phyloP scores from a whole-genome alignment of 768 basidiomycete species.

The Punctularia strigosozonata region DNA sequence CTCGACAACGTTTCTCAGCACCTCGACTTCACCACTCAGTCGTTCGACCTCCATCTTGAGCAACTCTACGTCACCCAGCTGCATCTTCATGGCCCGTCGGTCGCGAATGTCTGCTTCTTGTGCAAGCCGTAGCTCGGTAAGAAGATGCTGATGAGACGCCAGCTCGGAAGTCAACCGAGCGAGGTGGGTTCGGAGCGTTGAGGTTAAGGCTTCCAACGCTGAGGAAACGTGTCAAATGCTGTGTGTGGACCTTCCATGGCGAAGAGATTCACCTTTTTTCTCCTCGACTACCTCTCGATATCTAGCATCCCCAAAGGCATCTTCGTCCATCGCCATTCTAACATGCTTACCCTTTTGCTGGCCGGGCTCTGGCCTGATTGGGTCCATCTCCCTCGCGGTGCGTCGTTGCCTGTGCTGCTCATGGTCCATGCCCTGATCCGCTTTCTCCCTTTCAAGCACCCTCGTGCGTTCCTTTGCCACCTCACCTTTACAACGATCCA shows the following conservation, averaged over 20 bases:
- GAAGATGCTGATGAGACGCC: conserved; percentile 59
- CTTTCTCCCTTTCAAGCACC: conserved; percentile 44
- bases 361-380: conserved; percentile 28
- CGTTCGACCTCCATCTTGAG: conserved; percentile 70
- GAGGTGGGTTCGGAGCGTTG: conserved; percentile 62
- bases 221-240: conserved; percentile 8
- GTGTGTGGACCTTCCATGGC: too few species aligned
- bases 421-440: conserved; percentile 22
- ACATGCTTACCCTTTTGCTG: conserved; percentile 16
- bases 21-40: conserved; percentile 76
- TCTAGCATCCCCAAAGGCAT: conserved; percentile 18
- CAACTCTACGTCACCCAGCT: conserved; percentile 52
- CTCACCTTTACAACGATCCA: conserved; percentile 76
- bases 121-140: conserved; percentile 51
- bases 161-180: conserved; percentile 70
- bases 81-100: conserved; percentile 47
- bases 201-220: conserved; percentile 78
- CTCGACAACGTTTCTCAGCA: conserved; percentile 78
- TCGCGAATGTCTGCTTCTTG: conserved; percentile 51
- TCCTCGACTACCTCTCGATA: conserved; percentile 78
- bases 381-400: conserved; percentile 6
- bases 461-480: conserved; percentile 58
- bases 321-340: conserved; percentile 25
- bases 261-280: conserved; percentile 62
- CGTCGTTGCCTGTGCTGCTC: conserved; percentile 7